phyloP scores from a whole-genome alignment of 1,284 basidiomycete genomes.

The Prillingera fragicola region DNA sequence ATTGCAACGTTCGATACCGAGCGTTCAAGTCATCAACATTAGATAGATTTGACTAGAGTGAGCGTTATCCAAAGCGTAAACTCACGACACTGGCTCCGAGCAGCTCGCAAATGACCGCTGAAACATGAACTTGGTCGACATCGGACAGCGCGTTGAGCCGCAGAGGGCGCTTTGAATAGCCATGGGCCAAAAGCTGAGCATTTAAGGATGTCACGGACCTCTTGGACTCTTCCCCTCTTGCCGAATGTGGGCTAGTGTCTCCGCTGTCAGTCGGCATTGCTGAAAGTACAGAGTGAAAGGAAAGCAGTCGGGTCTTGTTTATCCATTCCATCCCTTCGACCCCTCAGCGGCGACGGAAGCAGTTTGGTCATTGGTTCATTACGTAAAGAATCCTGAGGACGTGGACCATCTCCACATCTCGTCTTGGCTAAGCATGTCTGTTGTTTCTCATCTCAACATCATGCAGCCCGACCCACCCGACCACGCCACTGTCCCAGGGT shows the following conservation, averaged over 20 bases:
- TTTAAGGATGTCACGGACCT: slow-evolving; percentile 58
- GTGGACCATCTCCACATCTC: too few species aligned
- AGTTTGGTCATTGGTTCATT: too few species aligned
- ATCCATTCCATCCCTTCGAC: too few species aligned
- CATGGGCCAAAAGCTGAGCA: slow-evolving; percentile 70
- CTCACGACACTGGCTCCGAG: slow-evolving; percentile 71
- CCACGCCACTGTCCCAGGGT: slow-evolving; percentile 3
- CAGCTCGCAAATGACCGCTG: slow-evolving; percentile 71
- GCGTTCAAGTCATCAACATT: slow-evolving; percentile 70
- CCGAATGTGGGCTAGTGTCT: too few species aligned
- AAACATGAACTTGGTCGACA: slow-evolving; percentile 59
- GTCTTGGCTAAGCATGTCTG: too few species aligned
- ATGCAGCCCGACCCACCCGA: slow-evolving; percentile 18
- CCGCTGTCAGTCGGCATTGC: too few species aligned
- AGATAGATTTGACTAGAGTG: slow-evolving; percentile 63
- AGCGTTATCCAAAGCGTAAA: slow-evolving; percentile 22
- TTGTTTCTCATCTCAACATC: slow-evolving; percentile 1
- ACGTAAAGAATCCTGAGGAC: too few species aligned
- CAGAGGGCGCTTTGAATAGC: slow-evolving; percentile 59
- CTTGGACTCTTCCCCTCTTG: too few species aligned
- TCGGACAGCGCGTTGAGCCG: slow-evolving; percentile 58
- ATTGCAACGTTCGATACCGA: slow-evolving; percentile 68
- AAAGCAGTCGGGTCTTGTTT: too few species aligned
- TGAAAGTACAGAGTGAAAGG: too few species aligned
- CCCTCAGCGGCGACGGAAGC: too few species aligned